Conservation (phyloP, 306 rosid species). For the Vigna hirtella region DNA sequence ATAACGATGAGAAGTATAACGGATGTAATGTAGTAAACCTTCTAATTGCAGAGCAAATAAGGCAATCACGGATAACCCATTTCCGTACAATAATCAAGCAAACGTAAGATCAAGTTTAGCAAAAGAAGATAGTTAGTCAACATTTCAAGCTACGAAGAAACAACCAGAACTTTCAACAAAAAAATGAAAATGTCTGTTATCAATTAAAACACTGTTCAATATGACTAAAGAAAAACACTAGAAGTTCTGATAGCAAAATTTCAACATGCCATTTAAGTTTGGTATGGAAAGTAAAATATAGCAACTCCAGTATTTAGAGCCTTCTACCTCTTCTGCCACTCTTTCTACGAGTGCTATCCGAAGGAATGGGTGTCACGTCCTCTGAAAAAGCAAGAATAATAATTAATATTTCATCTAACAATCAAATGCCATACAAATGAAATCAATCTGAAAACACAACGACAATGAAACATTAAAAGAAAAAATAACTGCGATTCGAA, state of each 20-base stretch:
- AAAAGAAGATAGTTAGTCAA: neutral
- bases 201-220: conserved; percentile 26
- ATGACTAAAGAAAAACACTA: conserved; percentile 34
- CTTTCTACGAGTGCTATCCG: conserved; percentile 92
- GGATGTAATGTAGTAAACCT: no score
- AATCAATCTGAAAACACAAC: neutral
- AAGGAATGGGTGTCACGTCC: conserved; percentile 94
- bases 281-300: conserved; percentile 32
- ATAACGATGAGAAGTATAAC: no score
- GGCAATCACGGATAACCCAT: no score
- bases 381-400: conserved; percentile 53
- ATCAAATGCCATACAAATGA: neutral
- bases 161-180: conserved; percentile 14
- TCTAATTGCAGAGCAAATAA: no score
- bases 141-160: neutral
- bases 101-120: no score
- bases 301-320: conserved; percentile 52
- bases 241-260: conserved; percentile 39
- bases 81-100: no score
- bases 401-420: neutral
- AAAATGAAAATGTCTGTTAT: neutral
- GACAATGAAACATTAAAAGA: neutral
- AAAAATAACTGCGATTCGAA: neutral
- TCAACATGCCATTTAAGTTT: conserved; percentile 26
- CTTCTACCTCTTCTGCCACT: conserved; percentile 93